Evolutionary conservation across 257 asterid genomes (phyloP).

Genomic region (Solanum boliviense): DNA sequence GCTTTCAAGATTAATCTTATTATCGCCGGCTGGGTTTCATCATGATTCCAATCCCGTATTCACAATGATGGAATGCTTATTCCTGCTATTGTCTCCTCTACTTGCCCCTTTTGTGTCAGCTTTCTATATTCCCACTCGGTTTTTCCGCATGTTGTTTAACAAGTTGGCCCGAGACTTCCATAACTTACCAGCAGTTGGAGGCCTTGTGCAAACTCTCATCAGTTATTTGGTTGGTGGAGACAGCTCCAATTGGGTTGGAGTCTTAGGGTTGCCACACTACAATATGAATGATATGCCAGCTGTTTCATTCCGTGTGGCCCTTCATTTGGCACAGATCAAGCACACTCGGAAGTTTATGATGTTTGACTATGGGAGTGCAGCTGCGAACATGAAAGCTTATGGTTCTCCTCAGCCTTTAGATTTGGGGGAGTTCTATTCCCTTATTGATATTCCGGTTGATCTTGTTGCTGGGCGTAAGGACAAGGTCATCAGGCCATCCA

Average conservation of each 20-base stretch:
- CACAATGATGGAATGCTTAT: slow-evolving; percentile 41
- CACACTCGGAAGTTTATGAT: slow-evolving; percentile 52
- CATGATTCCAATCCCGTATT: slow-evolving; percentile 54
- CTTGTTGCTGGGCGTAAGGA: slow-evolving; percentile 88
- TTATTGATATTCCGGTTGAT: slow-evolving; percentile 81
- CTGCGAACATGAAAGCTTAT: slow-evolving; percentile 54
- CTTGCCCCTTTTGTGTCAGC: slow-evolving; percentile 61
- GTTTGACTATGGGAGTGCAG: slow-evolving; percentile 78
- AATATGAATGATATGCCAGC: slow-evolving; percentile 99
- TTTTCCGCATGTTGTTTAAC: slow-evolving; percentile 84
- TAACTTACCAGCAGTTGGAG: slow-evolving; percentile 95
- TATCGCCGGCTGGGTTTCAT: slow-evolving; percentile 98
- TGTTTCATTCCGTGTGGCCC: slow-evolving; percentile 70
- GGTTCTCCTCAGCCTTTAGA: slow-evolving; percentile 74
- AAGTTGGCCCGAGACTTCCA: slow-evolving; percentile 93
- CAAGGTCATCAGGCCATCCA: slow-evolving; percentile 70
- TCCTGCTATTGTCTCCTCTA: slow-evolving; percentile 47
- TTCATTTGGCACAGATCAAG: slow-evolving; percentile 87
- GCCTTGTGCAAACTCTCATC: slow-evolving; percentile 88
- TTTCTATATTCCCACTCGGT: slow-evolving; percentile 87
- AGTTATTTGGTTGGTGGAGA: slow-evolving; percentile 92
- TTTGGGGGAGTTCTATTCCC: slow-evolving; percentile 56
- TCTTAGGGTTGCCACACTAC: slow-evolving; percentile 80
- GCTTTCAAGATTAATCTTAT: slow-evolving; percentile 73
- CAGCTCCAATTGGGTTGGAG: slow-evolving; percentile 99